phyloP scores from a whole-genome alignment of 106 monocot genomes.

The Dendrobium catenatum region DNA sequence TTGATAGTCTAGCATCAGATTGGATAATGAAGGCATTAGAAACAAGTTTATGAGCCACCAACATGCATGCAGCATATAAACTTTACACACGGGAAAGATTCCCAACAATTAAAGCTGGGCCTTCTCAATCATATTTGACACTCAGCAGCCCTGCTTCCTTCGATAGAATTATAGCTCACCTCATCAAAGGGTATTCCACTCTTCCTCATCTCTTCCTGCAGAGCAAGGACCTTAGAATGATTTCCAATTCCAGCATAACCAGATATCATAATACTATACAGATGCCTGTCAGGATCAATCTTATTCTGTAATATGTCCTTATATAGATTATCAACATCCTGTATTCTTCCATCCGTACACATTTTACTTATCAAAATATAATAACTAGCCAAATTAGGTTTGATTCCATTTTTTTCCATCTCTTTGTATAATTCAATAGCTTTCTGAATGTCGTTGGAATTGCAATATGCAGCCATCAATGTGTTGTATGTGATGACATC shows the following conservation, averaged over 20 bases:
- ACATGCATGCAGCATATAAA: constrained; percentile 1
- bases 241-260: constrained; percentile 5
- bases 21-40: not conserved
- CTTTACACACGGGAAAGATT: not conserved
- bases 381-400: constrained; percentile 37
- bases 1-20: not conserved
- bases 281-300: not conserved
- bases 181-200: constrained; percentile 1
- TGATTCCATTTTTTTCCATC: constrained; percentile 38
- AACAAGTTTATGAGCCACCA: not conserved
- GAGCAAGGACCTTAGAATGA: constrained; percentile 1
- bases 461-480: constrained; percentile 50
- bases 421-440: constrained; percentile 41
- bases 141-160: not conserved
- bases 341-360: constrained; percentile 25
- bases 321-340: constrained; percentile 34
- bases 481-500: constrained; percentile 62
- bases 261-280: constrained; percentile 12
- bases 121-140: not conserved
- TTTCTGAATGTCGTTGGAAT: constrained; percentile 18
- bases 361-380: constrained; percentile 27
- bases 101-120: not conserved
- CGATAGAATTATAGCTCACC: not conserved
- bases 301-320: constrained; percentile 1
- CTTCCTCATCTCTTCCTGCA: constrained; percentile 6